A percentile compares a stretch with the other conserved stretches of the same genome.
These are phyloP conservation scores for Lolium rigidum DNA, from an alignment of 176 grass and related monocot genomes.

Conservation along the genomic window DNA sequence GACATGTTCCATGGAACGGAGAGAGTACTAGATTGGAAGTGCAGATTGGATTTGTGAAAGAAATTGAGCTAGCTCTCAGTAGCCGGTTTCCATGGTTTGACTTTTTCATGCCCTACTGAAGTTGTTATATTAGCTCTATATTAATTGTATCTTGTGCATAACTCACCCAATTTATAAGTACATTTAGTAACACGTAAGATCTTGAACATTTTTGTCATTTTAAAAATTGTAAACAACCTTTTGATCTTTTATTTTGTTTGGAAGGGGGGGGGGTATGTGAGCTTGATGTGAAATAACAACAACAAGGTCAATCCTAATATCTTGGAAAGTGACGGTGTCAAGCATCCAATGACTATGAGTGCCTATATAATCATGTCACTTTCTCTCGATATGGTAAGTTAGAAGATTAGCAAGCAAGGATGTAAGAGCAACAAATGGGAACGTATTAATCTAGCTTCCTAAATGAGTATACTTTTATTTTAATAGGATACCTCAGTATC, in stretches of 20 bases:
- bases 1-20: too few relatives aligned
- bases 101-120: too few relatives aligned
- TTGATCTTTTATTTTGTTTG: not conserved
- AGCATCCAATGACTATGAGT: not conserved
- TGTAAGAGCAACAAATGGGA: not conserved
- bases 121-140: slow-evolving; percentile 1
- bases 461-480: not conserved
- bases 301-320: not conserved
- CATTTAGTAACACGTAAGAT: not conserved
- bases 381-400: not conserved
- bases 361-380: not conserved
- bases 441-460: not conserved
- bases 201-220: not conserved
- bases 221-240: not conserved
- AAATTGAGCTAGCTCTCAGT: too few relatives aligned
- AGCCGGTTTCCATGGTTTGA: too few relatives aligned
- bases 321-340: not conserved
- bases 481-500: not conserved
- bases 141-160: not conserved
- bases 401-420: not conserved
- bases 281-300: too few relatives aligned
- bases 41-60: too few relatives aligned
- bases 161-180: not conserved
- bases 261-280: too few relatives aligned
- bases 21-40: too few relatives aligned